Evolutionary conservation across 2,329 filamentous ascomycete genomes (phyloP).

Genomic region (Talaromyces pinophilus): DNA sequence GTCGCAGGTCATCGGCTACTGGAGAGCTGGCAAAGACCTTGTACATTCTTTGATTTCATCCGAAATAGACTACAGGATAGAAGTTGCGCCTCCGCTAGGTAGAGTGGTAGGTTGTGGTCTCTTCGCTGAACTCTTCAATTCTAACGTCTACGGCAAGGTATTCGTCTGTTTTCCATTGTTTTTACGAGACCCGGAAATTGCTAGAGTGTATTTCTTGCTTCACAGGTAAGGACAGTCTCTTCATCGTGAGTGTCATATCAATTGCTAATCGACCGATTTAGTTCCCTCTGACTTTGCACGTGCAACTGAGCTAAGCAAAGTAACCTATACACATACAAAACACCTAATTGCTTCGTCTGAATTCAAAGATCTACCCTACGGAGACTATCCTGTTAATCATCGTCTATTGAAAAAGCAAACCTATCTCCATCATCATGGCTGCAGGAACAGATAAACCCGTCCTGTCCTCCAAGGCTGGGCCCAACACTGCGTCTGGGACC

Average conservation of each 20-base stretch:
- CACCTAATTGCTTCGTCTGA: neutral
- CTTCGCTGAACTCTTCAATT: neutral
- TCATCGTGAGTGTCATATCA: neutral
- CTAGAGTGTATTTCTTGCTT: conserved; percentile 19
- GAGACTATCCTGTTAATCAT: conserved; percentile 2
- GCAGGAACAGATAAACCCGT: conserved; percentile 17
- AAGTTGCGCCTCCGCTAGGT: conserved; percentile 16
- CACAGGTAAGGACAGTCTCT: neutral
- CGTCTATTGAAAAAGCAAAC: neutral
- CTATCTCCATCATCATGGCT: conserved; percentile 7
- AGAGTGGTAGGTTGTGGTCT: conserved; percentile 16
- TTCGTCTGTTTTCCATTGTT: conserved; percentile 2
- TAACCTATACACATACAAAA: neutral
- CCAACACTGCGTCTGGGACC: conserved; percentile 48
- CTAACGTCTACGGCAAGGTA: conserved; percentile 10
- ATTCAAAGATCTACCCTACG: neutral
- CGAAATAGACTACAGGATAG: conserved; percentile 19
- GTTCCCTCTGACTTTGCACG: neutral
- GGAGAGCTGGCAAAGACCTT: conserved; percentile 15
- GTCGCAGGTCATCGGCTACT: conserved; percentile 22
- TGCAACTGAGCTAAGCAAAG: neutral
- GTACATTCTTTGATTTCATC: conserved; percentile 20
- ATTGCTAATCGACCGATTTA: conserved; percentile 1
- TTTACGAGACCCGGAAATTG: neutral
- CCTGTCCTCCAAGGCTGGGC: conserved; percentile 17